These are phyloP conservation scores for Chytriomyces sp. DNA, from an alignment of 192 early-diverging fungal genomes.

Conservation along the genomic window DNA sequence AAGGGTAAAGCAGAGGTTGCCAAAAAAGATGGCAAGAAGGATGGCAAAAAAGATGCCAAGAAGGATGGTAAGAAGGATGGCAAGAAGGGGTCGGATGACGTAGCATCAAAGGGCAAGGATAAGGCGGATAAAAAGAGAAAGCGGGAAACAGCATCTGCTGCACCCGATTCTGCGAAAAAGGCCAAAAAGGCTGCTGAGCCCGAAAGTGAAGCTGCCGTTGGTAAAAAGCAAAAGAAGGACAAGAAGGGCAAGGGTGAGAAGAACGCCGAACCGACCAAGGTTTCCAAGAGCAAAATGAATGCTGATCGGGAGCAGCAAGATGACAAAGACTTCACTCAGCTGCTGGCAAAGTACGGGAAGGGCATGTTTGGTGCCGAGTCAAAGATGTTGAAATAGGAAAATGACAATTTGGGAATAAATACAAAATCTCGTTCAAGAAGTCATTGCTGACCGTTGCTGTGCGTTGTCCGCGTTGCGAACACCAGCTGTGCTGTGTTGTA, in stretches of 20 bases:
- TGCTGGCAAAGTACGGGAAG: slow-evolving; percentile 36
- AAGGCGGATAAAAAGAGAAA: slow-evolving; percentile 8
- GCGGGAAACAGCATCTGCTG: not conserved
- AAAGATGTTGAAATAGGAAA: not conserved
- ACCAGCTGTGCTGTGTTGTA: no score
- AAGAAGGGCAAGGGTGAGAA: slow-evolving; percentile 8
- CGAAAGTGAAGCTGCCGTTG: not conserved
- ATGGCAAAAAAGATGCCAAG: slow-evolving; percentile 2
- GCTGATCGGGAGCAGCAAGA: slow-evolving; percentile 17
- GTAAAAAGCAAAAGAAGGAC: not conserved
- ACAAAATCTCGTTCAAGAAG: no score
- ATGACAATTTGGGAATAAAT: no score
- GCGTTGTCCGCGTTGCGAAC: no score
- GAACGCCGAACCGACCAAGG: not conserved
- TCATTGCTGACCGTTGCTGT: no score
- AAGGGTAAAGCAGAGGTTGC: slow-evolving; percentile 13
- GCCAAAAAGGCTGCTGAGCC: not conserved
- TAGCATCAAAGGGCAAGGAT: slow-evolving; percentile 23
- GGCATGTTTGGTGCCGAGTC: slow-evolving; percentile 40
- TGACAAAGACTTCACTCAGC: slow-evolving; percentile 25
- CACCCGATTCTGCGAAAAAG: not conserved
- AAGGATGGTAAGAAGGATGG: slow-evolving; percentile 16
- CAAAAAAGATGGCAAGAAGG: slow-evolving; percentile 28
- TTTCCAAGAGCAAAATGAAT: not conserved
- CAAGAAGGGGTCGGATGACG: slow-evolving; percentile 21